phyloP scores from a whole-genome alignment of 2,329 filamentous ascomycete species.

The Aureobasidium melanogenum region DNA sequence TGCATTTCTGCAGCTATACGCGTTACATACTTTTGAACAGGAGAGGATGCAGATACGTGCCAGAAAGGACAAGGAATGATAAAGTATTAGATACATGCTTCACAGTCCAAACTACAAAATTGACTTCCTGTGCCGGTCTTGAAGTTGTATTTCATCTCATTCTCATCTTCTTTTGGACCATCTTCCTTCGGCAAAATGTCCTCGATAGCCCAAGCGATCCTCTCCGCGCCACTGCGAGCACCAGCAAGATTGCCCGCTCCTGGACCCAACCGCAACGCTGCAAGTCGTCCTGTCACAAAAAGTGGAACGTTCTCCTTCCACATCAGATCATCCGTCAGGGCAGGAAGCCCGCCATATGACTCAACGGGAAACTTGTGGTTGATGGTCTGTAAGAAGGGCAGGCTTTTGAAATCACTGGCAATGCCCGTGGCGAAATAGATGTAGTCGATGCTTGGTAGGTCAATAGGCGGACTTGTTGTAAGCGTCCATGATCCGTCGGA shows the following conservation, averaged over 20 bases:
- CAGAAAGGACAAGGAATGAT: not conserved
- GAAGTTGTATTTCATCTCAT: constrained; percentile 20
- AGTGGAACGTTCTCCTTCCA: constrained; percentile 66
- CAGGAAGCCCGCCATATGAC: constrained; percentile 58
- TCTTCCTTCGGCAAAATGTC: constrained; percentile 38
- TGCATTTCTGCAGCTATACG: too few relatives aligned
- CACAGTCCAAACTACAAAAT: constrained; percentile 20
- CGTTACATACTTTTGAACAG: too few relatives aligned
- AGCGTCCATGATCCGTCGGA: constrained; percentile 42
- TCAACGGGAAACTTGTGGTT: constrained; percentile 52
- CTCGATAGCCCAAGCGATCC: constrained; percentile 62
- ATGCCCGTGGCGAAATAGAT: constrained; percentile 71
- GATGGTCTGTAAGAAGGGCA: constrained; percentile 56
- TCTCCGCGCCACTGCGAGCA: constrained; percentile 62
- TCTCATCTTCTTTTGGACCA: constrained; percentile 18
- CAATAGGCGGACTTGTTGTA: constrained; percentile 44
- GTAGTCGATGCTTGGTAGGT: constrained; percentile 50
- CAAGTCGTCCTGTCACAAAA: constrained; percentile 61
- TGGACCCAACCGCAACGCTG: constrained; percentile 59
- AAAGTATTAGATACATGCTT: not conserved
- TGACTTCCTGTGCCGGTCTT: constrained; percentile 35
- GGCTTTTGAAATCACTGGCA: constrained; percentile 49
- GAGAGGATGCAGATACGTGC: too few relatives aligned
- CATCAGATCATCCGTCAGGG: constrained; percentile 66
- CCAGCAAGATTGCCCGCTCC: constrained; percentile 67